A percentile compares a stretch with the other conserved stretches of the same genome.
Evolutionary conservation across 2,329 filamentous ascomycete species (phyloP).

Genomic region (Fusarium sp.): DNA sequence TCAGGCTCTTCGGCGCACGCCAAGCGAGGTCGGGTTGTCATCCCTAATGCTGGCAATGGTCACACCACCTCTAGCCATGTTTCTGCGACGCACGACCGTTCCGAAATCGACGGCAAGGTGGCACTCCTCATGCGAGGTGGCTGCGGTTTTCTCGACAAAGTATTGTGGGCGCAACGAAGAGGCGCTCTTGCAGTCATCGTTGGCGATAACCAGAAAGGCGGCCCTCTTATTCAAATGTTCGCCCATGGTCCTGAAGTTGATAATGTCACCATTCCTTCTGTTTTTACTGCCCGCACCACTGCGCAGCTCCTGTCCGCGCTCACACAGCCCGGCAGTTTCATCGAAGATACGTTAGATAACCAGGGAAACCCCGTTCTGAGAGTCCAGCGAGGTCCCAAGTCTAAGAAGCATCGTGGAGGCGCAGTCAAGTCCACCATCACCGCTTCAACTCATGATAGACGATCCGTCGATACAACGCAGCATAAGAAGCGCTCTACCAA

Average conservation of each 20-base stretch:
- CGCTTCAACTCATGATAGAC: conserved; percentile 27
- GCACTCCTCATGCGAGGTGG: conserved; percentile 92
- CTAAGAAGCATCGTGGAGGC: conserved; percentile 30
- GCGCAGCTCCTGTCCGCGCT: conserved; percentile 92
- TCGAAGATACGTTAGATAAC: conserved; percentile 70
- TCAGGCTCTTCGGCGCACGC: conserved; percentile 40
- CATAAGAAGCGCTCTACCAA: conserved; percentile 15
- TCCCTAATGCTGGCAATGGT: conserved; percentile 49
- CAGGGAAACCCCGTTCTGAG: conserved; percentile 68
- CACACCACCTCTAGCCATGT: conserved; percentile 71
- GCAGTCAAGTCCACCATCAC: conserved; percentile 10
- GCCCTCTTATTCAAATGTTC: conserved; percentile 95
- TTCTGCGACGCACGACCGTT: conserved; percentile 88
- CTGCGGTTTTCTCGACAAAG: conserved; percentile 96
- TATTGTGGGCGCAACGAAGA: conserved; percentile 94
- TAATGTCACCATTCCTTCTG: conserved; percentile 90
- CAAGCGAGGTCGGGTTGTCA: conserved; percentile 49
- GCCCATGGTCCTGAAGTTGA: conserved; percentile 91
- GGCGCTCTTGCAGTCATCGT: conserved; percentile 92
- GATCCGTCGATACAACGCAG: conserved; percentile 18
- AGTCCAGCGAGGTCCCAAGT: conserved; percentile 61
- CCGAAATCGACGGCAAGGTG: conserved; percentile 93
- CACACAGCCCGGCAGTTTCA: conserved; percentile 75
- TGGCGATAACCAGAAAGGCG: conserved; percentile 90
- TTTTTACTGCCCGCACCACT: conserved; percentile 95